These are phyloP conservation scores for Phaeoacremonium minimum DNA, from an alignment of 2,329 filamentous ascomycete species.

Conservation along the genomic window DNA sequence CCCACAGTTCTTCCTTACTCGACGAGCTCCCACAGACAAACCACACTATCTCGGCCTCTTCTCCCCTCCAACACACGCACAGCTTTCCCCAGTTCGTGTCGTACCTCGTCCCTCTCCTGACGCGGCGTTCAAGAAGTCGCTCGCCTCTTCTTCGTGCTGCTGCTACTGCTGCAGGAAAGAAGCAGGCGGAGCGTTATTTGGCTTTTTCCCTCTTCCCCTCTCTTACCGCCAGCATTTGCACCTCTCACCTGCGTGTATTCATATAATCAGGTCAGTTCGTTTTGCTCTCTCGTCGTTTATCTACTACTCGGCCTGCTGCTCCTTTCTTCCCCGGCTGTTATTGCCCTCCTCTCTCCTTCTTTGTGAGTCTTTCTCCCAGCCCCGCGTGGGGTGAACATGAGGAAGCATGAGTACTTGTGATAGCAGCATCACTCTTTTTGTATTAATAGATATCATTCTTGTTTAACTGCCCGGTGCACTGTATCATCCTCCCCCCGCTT, in stretches of 20 bases:
- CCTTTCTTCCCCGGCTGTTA: no score
- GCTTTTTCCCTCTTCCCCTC: conserved; percentile 6
- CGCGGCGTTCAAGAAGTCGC: not conserved
- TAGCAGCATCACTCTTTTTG: conserved; percentile 13
- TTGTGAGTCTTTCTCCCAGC: conserved; percentile 7
- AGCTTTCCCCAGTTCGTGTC: not conserved
- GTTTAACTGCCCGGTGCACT: conserved; percentile 10
- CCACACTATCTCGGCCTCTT: conserved; percentile 6
- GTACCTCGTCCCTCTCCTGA: not conserved
- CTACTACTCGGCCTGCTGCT: conserved; percentile 13
- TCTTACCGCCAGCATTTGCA: conserved; percentile 2
- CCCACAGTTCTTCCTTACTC: conserved; percentile 12
- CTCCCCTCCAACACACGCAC: conserved; percentile 5
- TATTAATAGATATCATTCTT: conserved; percentile 19
- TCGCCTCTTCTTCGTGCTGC: not conserved
- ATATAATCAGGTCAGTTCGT: conserved; percentile 4
- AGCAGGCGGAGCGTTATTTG: conserved; percentile 2
- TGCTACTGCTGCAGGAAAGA: not conserved
- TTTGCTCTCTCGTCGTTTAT: conserved; percentile 1
- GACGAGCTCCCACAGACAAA: conserved; percentile 2
- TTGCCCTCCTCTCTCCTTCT: not conserved
- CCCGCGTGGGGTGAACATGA: conserved; percentile 17
- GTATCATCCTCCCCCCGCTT: conserved; percentile 17
- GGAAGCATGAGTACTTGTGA: conserved; percentile 25
- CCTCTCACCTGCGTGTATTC: not conserved